Base-by-base conservation (phyloP, 148 eudicot genomes). In the Arctostaphylos glauca region DNA sequence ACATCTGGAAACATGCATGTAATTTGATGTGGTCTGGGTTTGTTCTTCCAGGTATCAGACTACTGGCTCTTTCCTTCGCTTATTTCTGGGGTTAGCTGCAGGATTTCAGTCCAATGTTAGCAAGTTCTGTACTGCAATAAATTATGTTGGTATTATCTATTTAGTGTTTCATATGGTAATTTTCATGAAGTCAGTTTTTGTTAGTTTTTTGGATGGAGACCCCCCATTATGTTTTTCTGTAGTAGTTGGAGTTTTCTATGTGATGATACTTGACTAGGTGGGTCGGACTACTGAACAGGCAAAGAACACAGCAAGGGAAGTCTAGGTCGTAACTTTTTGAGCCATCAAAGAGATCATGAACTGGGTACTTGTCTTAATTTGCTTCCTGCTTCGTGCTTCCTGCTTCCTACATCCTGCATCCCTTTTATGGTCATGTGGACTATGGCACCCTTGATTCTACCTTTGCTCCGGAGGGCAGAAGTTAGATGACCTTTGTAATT, bases 51-150 rank as follows among this genome's bases (percentile, higher is more conserved):
- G 5, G 50, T 59, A 44, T 15, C 13, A 5, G 16, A 31, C 59
- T 41, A 55, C 5, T 78, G 50, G 53, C 66, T 60, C 31, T 31
- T 31, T 43, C 47, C 21, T 78, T 58, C 19, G 48, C 38, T 19
- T 44, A 43, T 4, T 58, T 47, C 18, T 58, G 81, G 81, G n/a
- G 54, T 59, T 58, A 46, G 43, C 81, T 79, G 71, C 71, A 59
- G 71, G 31, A 49, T 44, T 16, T 60, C 81, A 5, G 18, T 19
- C 67, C 41, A 43, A 46, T 59, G 49, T 79, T 19, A 46, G 72
- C 71, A 79, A 59, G 71, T 79, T 60, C 53, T 79, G 49, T 79
- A 60, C 71, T 44, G 46, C 67, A 44, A 18, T 79, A 43, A 19
- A 60, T 55, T 78, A 21, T 59, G 71, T 79, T 60, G 80, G 50